phyloP scores from a whole-genome alignment of 345 rosid genomes.

The Eucalyptus caleyi region DNA sequence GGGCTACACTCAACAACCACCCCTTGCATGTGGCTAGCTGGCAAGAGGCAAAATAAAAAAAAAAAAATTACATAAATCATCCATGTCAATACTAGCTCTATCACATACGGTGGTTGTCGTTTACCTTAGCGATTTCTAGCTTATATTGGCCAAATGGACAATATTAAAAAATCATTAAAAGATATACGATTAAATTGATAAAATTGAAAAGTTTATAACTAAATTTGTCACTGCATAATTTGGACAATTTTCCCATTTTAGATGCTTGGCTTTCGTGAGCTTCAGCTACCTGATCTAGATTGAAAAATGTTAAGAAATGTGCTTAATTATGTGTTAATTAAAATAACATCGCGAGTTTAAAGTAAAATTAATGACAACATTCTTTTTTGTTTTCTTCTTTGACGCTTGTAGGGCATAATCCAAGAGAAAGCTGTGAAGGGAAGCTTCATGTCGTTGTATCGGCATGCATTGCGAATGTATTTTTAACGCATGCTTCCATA shows the following conservation, averaged over 20 bases:
- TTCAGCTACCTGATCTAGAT: neutral
- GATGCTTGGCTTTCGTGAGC: neutral
- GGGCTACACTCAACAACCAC: neutral
- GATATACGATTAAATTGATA: neutral
- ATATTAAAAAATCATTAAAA: neutral
- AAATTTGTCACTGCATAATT: neutral
- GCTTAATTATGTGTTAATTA: neutral
- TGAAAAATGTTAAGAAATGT: neutral
- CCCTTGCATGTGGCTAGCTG: neutral
- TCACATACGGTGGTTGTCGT: rapidly evolving
- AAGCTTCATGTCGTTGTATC: neutral
- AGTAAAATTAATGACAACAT: neutral
- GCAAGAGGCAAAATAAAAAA: neutral
- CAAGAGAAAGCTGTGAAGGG: neutral
- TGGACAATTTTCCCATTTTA: too few species aligned
- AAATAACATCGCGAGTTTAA: neutral
- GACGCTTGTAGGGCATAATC: neutral
- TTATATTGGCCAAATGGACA: neutral
- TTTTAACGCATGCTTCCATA: neutral
- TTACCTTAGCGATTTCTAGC: neutral
- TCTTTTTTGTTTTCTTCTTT: neutral
- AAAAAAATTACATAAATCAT: neutral
- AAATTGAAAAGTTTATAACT: neutral
- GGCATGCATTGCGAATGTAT: neutral
- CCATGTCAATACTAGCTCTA: neutral